Percentiles rank a stretch among this genome's conserved stretches.
phyloP scores from a whole-genome alignment of 2,329 filamentous ascomycete genomes.

The Teratosphaeria epicoccoides region DNA sequence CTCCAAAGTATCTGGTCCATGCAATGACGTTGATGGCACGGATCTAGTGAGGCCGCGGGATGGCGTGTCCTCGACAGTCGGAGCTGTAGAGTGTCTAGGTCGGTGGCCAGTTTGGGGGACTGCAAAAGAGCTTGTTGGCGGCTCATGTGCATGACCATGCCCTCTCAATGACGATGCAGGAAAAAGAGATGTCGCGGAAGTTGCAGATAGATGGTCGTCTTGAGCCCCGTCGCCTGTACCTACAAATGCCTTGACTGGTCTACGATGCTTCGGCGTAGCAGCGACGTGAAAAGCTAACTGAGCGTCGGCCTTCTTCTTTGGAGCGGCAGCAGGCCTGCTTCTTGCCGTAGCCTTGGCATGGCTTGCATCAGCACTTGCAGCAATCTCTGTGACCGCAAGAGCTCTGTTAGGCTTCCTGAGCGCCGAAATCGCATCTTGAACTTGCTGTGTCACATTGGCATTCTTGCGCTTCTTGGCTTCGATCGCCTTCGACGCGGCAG shows the following conservation, averaged over 20 bases:
- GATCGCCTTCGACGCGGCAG: conserved; percentile 41
- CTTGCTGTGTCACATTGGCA: conserved; percentile 56
- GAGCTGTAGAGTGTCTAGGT: conserved; percentile 8
- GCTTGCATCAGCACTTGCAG: conserved; percentile 56
- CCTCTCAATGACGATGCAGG: conserved; percentile 31
- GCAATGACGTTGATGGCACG: conserved; percentile 14
- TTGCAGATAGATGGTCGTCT: conserved; percentile 6
- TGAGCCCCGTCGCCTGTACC: conserved; percentile 15
- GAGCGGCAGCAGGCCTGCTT: conserved; percentile 3
- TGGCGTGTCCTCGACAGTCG: conserved; percentile 33
- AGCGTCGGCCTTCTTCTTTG: conserved; percentile 19
- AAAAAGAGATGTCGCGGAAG: conserved; percentile 26
- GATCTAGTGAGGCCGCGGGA: conserved; percentile 29
- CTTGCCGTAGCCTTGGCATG: conserved; percentile 23
- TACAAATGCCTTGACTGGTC: conserved; percentile 13
- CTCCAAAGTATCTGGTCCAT: conserved; percentile 15
- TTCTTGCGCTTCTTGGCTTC: conserved; percentile 54
- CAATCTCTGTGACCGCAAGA: conserved; percentile 55
- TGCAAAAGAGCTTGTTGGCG: conserved; percentile 15
- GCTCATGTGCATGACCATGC: conserved; percentile 11
- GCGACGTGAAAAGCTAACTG: conserved; percentile 29
- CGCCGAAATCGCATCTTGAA: conserved; percentile 62
- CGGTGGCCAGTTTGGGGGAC: conserved; percentile 21
- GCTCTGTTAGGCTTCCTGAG: conserved; percentile 67
- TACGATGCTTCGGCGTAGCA: conserved; percentile 32